A percentile compares a stretch with the other conserved stretches of the same genome.
Evolutionary conservation across 306 rosid genomes (phyloP).

Genomic region (Mimosa bimucronata): DNA sequence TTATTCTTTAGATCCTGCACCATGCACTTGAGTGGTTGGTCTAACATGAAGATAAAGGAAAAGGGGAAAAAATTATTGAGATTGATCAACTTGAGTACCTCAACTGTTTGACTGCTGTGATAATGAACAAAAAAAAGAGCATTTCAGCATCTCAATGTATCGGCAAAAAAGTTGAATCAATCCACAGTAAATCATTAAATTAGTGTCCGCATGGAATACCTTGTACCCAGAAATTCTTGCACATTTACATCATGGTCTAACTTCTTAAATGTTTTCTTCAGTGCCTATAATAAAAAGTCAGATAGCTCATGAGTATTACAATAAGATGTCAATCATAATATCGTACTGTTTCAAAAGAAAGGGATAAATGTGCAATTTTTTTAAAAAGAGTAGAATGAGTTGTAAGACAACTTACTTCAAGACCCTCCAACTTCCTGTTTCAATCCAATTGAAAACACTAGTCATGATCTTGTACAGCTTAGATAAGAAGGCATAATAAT

Average conservation of each 20-base stretch:
- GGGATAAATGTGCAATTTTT: not conserved
- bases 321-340: not conserved
- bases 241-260: slow-evolving; percentile 81
- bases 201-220: slow-evolving; percentile 46
- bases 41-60: slow-evolving; percentile 17
- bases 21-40: not conserved
- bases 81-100: slow-evolving; percentile 48
- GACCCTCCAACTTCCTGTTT: slow-evolving; percentile 89
- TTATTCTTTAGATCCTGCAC: slow-evolving; percentile 57
- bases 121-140: slow-evolving; percentile 36
- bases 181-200: slow-evolving; percentile 9
- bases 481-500: slow-evolving; percentile 11
- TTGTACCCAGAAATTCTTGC: slow-evolving; percentile 73
- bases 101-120: slow-evolving; percentile 65
- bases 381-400: slow-evolving; percentile 12
- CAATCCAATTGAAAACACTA: slow-evolving; percentile 41
- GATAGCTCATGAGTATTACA: slow-evolving; percentile 22
- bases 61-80: not conserved
- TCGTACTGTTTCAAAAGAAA: not conserved
- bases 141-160: slow-evolving; percentile 2
- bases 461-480: slow-evolving; percentile 24
- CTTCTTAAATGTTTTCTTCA: slow-evolving; percentile 83
- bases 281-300: slow-evolving; percentile 58
- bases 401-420: slow-evolving; percentile 65
- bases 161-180: not conserved